Evolutionary conservation across 768 basidiomycete genomes (phyloP).

Genomic region (Tylopilus plumbeoviolaceoides): DNA sequence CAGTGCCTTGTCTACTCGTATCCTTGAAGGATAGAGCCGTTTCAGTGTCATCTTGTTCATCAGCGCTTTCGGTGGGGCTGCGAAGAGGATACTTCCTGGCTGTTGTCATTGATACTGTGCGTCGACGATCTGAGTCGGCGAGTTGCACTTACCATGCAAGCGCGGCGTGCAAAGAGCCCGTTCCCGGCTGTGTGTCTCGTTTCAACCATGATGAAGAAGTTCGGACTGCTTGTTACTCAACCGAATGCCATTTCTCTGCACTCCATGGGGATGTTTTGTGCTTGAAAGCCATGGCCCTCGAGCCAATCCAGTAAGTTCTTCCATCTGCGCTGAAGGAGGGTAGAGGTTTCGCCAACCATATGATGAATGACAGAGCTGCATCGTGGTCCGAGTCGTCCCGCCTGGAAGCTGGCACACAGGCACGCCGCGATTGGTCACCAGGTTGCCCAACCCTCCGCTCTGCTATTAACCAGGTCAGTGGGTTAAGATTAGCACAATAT

Average conservation of each 20-base stretch:
- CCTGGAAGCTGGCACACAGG: not conserved
- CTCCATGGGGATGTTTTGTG: constrained; percentile 44
- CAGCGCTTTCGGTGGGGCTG: constrained; percentile 64
- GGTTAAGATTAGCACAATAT: too few species aligned
- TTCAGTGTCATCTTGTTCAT: constrained; percentile 70
- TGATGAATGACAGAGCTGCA: not conserved
- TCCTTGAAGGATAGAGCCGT: constrained; percentile 47
- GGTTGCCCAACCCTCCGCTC: too few species aligned
- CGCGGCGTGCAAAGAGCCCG: constrained; percentile 58
- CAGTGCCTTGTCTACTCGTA: constrained; percentile 27
- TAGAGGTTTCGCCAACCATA: constrained; percentile 6
- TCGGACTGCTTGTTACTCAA: constrained; percentile 29
- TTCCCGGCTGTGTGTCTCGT: constrained; percentile 45
- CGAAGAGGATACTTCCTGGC: constrained; percentile 58
- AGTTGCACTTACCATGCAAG: constrained; percentile 37
- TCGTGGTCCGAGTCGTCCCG: not conserved
- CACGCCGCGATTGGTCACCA: too few species aligned
- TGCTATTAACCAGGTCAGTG: too few species aligned
- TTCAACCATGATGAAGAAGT: constrained; percentile 1
- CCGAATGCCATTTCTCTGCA: constrained; percentile 48
- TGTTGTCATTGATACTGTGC: constrained; percentile 24
- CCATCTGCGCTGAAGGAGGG: constrained; percentile 35
- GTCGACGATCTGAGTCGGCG: not conserved
- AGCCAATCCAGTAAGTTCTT: constrained; percentile 51
- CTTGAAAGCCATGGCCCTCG: constrained; percentile 43